Evolutionary conservation across 73 alveolate species (phyloP).

Genomic region (Durusdinium trenchii): DNA sequence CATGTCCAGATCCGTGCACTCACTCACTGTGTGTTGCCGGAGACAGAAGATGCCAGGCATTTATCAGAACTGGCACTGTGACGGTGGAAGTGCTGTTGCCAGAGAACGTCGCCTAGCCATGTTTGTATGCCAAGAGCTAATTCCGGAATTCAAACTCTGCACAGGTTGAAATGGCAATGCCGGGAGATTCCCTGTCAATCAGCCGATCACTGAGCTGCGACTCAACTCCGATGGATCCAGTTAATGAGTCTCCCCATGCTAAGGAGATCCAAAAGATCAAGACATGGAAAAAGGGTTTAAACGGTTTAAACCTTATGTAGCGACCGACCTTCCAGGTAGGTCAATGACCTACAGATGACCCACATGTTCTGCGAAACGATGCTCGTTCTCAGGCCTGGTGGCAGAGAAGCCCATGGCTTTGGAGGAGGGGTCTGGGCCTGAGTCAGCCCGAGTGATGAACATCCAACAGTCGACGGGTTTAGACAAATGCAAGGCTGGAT

Average conservation of each 20-base stretch:
- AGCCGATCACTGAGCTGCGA: background rate
- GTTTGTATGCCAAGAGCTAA: background rate
- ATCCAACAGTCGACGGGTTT: too few species aligned
- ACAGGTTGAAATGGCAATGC: constrained; percentile 94
- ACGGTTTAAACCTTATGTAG: too few species aligned
- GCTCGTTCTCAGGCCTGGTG: constrained; percentile 13
- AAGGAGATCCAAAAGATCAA: too few species aligned
- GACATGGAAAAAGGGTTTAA: too few species aligned
- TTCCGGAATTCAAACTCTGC: background rate
- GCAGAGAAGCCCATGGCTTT: constrained; percentile 91
- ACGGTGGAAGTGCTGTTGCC: constrained; percentile 96
- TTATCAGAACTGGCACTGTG: constrained; percentile 97
- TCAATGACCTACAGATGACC: too few species aligned
- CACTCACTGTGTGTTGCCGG: too few species aligned
- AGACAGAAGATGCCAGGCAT: constrained; percentile 90
- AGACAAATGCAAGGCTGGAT: too few species aligned
- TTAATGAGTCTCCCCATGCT: too few species aligned
- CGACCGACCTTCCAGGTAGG: too few species aligned
- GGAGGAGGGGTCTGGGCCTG: constrained; percentile 64
- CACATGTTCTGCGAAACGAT: too few species aligned
- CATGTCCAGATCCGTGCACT: background rate
- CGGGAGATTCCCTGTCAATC: constrained; percentile 81
- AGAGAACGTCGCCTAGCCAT: constrained; percentile 39
- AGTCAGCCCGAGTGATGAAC: too few species aligned
- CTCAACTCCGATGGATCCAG: too few species aligned